A percentile compares a stretch with the other conserved stretches of the same genome.
Conservation (phyloP, 2,329 filamentous ascomycete genomes). For the Colletotrichum camelliae region DNA sequence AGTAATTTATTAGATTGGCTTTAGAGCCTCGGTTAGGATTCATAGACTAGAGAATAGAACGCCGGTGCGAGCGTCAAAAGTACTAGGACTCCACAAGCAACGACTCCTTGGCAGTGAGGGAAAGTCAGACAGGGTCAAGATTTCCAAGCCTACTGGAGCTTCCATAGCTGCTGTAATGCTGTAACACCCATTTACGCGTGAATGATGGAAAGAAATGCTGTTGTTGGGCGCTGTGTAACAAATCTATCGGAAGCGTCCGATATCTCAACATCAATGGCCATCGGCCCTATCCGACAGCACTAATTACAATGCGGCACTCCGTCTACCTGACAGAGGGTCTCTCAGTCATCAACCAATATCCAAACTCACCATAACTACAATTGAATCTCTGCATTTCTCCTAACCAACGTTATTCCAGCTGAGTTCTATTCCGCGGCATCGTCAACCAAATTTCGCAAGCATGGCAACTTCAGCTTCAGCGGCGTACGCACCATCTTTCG, state of each 20-base stretch:
- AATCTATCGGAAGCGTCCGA: neutral
- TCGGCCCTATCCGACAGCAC: neutral
- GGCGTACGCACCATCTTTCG: neutral
- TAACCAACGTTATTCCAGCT: too few species aligned
- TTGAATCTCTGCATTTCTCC: neutral
- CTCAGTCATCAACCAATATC: neutral
- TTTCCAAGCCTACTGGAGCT: accelerated
- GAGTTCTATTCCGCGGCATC: neutral
- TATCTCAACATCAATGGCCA: neutral
- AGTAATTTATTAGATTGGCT: accelerated
- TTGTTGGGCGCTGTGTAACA: neutral
- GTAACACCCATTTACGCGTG: neutral
- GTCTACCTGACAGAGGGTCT: neutral
- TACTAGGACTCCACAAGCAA: accelerated
- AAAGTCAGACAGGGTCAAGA: accelerated
- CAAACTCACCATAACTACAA: neutral
- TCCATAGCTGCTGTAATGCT: neutral
- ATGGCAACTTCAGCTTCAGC: neutral
- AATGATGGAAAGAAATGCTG: neutral
- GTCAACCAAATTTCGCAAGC: neutral
- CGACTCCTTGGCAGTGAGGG: accelerated
- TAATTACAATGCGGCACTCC: neutral
- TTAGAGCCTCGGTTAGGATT: neutral
- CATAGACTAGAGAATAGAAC: neutral
- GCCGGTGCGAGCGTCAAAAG: neutral